Evolutionary conservation across 192 early-diverging fungal genomes (phyloP), one percentile per base, ranked within the genome.

Genomic region (Coemansia sp.): DNA sequence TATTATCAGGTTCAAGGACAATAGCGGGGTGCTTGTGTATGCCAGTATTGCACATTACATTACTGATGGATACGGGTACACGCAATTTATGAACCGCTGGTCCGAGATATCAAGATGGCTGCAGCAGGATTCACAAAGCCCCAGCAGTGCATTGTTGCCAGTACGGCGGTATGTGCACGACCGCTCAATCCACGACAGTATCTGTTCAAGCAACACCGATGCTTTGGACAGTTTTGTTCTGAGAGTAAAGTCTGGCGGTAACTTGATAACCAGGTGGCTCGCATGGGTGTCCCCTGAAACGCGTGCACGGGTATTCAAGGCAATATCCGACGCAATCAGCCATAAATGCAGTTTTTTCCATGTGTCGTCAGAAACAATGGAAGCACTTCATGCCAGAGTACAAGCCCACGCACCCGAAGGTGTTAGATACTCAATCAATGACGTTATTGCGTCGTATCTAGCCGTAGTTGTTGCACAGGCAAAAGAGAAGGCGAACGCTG

Each of bases 261-360:
- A 15, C 6, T 6, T 22, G 10, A 9, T 40, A n/a, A 40, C 39
- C 3, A 59, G 16, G n/a, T 59, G 26, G 18, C 18, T 75, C 43
- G 40, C 73, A 0, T 62, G 63, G 67, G n/a, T 69, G n/a, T 75
- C 67, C 12, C 73, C 73, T 6, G 46, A 62, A 13, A 26, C 46
- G 1, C 73, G 73, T 0, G 73, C 43, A 9, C 18, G 8, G 8
- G 1, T 62, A 6, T 42, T 69, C 8, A 15, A 3, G 4, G 42
- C 19, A 4, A 11, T 12, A 11, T 13, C 10, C 7, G 36, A 6
- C 7, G n/a, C 15, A 19, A 54, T 13, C 11, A n/a, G 11, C 37
- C 61, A 40, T 18, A 59, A 12, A 40, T 40, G 57, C 57, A 39
- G 57, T 37, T 59, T 40, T 18, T 59, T 59, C 15, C 67, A 69